phyloP scores from a whole-genome alignment of 1,139 yeast genomes.

The Debaryomyces coudertii region DNA sequence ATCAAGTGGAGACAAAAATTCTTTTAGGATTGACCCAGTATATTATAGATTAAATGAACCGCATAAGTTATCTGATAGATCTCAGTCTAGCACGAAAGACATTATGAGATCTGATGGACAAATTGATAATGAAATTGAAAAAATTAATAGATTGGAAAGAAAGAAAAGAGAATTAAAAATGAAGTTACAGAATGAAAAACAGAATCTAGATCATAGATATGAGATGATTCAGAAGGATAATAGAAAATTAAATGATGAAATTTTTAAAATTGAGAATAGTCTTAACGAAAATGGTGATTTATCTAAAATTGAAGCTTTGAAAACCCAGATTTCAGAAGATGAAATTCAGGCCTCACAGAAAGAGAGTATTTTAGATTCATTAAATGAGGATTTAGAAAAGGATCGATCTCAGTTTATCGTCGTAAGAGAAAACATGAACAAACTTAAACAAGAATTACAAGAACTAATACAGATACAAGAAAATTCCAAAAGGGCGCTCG shows the following conservation, averaged over 20 bases:
- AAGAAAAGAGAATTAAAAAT: slow-evolving; percentile 20
- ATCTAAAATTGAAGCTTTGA: slow-evolving; percentile 34
- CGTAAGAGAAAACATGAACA: slow-evolving; percentile 12
- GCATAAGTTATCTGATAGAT: slow-evolving; percentile 35
- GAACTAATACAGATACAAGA: slow-evolving; percentile 15
- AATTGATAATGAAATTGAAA: slow-evolving; percentile 28
- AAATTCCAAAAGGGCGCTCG: slow-evolving; percentile 13
- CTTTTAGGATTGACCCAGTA: slow-evolving; percentile 63
- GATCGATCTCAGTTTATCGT: slow-evolving; percentile 15
- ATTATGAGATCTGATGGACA: slow-evolving; percentile 21
- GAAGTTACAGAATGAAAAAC: slow-evolving; percentile 18
- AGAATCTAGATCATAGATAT: slow-evolving; percentile 19
- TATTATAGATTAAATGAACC: slow-evolving; percentile 35
- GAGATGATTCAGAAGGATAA: slow-evolving; percentile 22
- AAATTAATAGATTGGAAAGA: slow-evolving; percentile 21
- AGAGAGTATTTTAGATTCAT: slow-evolving; percentile 32
- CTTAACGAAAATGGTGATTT: slow-evolving; percentile 40
- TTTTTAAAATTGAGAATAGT: slow-evolving; percentile 29
- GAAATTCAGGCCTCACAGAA: slow-evolving; percentile 29
- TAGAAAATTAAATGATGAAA: slow-evolving; percentile 20
- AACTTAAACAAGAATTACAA: slow-evolving; percentile 14
- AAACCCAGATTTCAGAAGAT: slow-evolving; percentile 34
- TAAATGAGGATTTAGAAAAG: slow-evolving; percentile 30
- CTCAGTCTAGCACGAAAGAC: slow-evolving; percentile 22
- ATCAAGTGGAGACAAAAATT: slow-evolving; percentile 42